Evolutionary conservation across 345 rosid species (phyloP).

Genomic region (Triadica sebifera): DNA sequence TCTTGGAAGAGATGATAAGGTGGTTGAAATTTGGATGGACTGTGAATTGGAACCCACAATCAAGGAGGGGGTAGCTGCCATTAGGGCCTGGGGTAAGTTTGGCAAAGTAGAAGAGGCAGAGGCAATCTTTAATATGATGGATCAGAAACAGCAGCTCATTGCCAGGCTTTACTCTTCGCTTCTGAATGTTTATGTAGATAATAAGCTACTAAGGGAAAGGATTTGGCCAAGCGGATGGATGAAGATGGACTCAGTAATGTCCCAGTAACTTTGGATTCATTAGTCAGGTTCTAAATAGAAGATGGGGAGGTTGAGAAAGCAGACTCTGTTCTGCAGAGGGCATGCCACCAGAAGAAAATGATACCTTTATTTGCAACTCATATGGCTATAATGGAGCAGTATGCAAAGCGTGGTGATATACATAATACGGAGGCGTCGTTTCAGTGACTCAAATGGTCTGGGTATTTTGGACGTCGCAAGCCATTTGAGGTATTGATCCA

Average conservation of each 20-base stretch:
- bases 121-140: slow-evolving; percentile 13
- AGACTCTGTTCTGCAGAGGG: slow-evolving; percentile 7
- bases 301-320: slow-evolving; percentile 25
- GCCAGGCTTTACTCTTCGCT: slow-evolving; percentile 10
- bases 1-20: slow-evolving; percentile 22
- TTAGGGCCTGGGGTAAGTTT: slow-evolving; percentile 24
- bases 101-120: slow-evolving; percentile 26
- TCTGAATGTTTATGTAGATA: slow-evolving; percentile 8
- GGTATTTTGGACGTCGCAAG: slow-evolving; percentile 1
- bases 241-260: slow-evolving; percentile 7
- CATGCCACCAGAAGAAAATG: not conserved
- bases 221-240: slow-evolving; percentile 13
- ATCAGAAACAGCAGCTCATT: slow-evolving; percentile 5
- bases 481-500: slow-evolving; percentile 11
- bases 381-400: slow-evolving; percentile 15
- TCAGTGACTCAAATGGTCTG: slow-evolving; percentile 3
- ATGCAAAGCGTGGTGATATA: slow-evolving; percentile 25
- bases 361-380: slow-evolving; percentile 8
- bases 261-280: slow-evolving; percentile 7
- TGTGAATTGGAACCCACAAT: slow-evolving; percentile 15
- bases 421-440: slow-evolving; percentile 20
- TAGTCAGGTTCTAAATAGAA: slow-evolving; percentile 21
- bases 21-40: slow-evolving; percentile 18
- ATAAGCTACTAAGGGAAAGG: slow-evolving; percentile 21
- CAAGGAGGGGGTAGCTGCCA: slow-evolving; percentile 21